phyloP scores from a whole-genome alignment of 1,284 basidiomycete genomes.

The Austroboletus olivaceoglutinosus region DNA sequence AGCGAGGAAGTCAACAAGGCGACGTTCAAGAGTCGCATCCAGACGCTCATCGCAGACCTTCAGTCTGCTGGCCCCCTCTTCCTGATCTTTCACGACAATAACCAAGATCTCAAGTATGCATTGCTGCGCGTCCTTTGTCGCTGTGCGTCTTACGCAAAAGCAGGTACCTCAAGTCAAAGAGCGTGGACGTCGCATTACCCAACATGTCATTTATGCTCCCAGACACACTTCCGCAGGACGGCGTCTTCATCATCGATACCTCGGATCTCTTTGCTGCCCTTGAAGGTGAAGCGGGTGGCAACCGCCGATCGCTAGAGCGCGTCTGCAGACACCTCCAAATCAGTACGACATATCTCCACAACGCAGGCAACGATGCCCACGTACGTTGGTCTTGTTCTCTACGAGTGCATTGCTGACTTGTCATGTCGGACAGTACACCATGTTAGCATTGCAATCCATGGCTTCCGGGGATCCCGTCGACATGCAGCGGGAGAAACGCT shows the following conservation, averaged over 20 bases:
- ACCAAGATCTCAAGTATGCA: conserved; percentile 69
- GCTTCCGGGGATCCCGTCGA: conserved; percentile 68
- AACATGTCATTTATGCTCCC: conserved; percentile 57
- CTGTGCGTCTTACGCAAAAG: background rate
- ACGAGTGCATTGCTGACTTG: background rate
- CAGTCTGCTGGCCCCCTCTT: conserved; percentile 59
- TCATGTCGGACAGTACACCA: conserved; percentile 55
- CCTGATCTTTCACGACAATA: conserved; percentile 75
- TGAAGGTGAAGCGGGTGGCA: conserved; percentile 53
- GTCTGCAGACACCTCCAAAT: conserved; percentile 63
- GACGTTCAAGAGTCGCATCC: conserved; percentile 53
- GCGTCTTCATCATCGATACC: conserved; percentile 71
- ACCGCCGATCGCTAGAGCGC: conserved; percentile 55
- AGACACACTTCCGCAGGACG: conserved; percentile 47
- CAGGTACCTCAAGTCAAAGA: conserved; percentile 53
- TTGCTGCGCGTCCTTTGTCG: background rate
- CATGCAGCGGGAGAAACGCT: conserved; percentile 67
- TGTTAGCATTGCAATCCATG: conserved; percentile 63
- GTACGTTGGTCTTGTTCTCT: conserved; percentile 40
- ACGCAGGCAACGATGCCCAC: conserved; percentile 83
- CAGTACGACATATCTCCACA: conserved; percentile 60
- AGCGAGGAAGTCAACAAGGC: conserved; percentile 52
- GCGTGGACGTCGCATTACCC: conserved; percentile 51
- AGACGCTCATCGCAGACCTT: conserved; percentile 46
- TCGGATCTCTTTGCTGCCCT: conserved; percentile 68